phyloP scores from a whole-genome alignment of 345 rosid genomes.

The Populus davidiana region DNA sequence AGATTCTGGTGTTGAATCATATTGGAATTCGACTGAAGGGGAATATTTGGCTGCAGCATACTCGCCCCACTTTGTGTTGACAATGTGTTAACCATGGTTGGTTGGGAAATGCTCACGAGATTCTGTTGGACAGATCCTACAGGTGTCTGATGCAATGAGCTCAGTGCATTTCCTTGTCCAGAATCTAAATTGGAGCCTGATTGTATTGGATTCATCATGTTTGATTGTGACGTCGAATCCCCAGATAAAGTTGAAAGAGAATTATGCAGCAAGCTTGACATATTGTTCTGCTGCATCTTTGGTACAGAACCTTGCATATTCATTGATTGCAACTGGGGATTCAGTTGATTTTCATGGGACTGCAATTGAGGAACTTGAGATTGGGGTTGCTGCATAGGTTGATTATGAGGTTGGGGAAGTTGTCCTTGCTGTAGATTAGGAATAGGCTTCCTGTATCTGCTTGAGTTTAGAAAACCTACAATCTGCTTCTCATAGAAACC shows the following conservation, averaged over 20 bases:
- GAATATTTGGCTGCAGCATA: too few relatives aligned
- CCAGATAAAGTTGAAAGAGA: slow-evolving; percentile 65
- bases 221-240: slow-evolving; percentile 60
- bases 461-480: slow-evolving; percentile 7
- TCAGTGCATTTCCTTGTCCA: slow-evolving; percentile 64
- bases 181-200: slow-evolving; percentile 57
- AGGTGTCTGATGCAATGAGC: slow-evolving; percentile 56
- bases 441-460: slow-evolving; percentile 53
- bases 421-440: slow-evolving; percentile 60
- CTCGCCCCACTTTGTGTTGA: too few relatives aligned
- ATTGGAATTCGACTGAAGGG: too few relatives aligned
- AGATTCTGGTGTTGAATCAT: too few relatives aligned
- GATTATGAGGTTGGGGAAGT: slow-evolving; percentile 59
- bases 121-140: slow-evolving; percentile 58
- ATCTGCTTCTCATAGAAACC: too few relatives aligned
- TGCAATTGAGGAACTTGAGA: slow-evolving; percentile 28
- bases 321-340: too few relatives aligned
- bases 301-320: too few relatives aligned
- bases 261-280: slow-evolving; percentile 57
- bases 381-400: slow-evolving; percentile 50
- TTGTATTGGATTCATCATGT: slow-evolving; percentile 61
- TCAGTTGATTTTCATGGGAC: too few relatives aligned
- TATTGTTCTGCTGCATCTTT: too few relatives aligned
- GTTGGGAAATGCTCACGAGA: too few relatives aligned
- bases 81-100: too few relatives aligned